Evolutionary conservation across 1,284 basidiomycete species (phyloP), one percentile per base, ranked within the genome.

Genomic region (Athelia sp.): DNA sequence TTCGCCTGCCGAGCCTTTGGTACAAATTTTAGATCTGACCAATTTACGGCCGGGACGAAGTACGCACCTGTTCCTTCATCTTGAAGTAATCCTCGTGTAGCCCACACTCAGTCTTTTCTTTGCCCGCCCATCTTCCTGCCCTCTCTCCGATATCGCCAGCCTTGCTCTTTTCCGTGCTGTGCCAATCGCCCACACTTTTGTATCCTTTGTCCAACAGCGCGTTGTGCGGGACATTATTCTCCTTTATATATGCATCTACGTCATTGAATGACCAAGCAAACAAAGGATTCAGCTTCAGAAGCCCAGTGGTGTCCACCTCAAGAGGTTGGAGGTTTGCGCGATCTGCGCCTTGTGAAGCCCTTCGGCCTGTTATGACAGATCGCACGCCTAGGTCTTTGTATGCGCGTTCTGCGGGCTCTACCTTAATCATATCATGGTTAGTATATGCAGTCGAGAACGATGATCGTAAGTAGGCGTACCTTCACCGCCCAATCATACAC

Each of bases 171-270:
- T 68, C 72, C 0, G 96, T 99, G 55, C 92, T 95, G 70, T 99
- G 97, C 90, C 93, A 96, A 69, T 99, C 96, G 9, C 96, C 96
- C 54, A 99, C 84, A 59, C 90, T 93, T 60, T 86, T 87, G 76
- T 98, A 99, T 1, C 96, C 96, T 63, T 93, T 81, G 57, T 86
- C 85, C 36, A 98, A 79, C 3, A 99, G 77, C 54, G 82, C 84
- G 73, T 99, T 98, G 59, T 86, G 84, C 1, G 95, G 95, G 1
- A 98, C 94, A 26, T 82, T 74, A 70, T 98, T 84, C 54, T 81
- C 76, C 49, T 84, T 83, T 52, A 96, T 79, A 65, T 98, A 97
- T 61, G 82, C 84, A 57, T 98, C 87, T 19, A 98, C 91, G 48
- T 93, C 72, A 13, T 74, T 69, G 69, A 98, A 97, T 19, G 81